Percentiles rank a stretch among this genome's conserved stretches.
These are phyloP conservation scores for Sarocladium kiliense DNA, from an alignment of 2,329 filamentous ascomycete genomes.

Conservation along the genomic window DNA sequence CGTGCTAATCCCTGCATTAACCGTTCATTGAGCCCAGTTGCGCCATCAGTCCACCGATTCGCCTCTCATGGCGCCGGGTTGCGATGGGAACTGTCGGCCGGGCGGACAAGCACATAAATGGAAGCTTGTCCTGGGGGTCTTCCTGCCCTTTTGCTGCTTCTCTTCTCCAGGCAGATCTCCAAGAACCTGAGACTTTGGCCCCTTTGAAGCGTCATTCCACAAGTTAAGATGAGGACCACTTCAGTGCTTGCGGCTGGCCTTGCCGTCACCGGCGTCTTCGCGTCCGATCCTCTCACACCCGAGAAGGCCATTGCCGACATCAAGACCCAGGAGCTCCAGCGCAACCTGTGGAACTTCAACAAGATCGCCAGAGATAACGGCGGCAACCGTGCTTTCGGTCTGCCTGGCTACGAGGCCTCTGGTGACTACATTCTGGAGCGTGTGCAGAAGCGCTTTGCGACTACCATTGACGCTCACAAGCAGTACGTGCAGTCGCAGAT, in stretches of 20 bases:
- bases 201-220: neutral
- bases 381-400: slow-evolving; percentile 47
- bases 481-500: neutral
- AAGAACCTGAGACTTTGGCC: neutral
- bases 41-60: neutral
- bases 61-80: neutral
- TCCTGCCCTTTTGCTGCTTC: neutral
- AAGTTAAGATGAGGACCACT: slow-evolving; percentile 15
- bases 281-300: slow-evolving; percentile 28
- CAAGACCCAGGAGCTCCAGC: slow-evolving; percentile 16
- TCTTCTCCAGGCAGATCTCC: neutral
- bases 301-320: slow-evolving; percentile 37
- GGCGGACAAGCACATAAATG: neutral
- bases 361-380: slow-evolving; percentile 42
- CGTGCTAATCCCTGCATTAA: neutral
- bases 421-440: slow-evolving; percentile 39
- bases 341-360: slow-evolving; percentile 38
- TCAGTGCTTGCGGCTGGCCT: slow-evolving; percentile 12
- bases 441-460: slow-evolving; percentile 1
- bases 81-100: neutral
- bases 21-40: neutral
- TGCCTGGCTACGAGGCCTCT: slow-evolving; percentile 45
- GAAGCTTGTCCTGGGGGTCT: neutral
- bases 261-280: slow-evolving; percentile 14
- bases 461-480: neutral